Evolutionary conservation across 345 rosid genomes (phyloP).

Genomic region (Boechera retrofracta): DNA sequence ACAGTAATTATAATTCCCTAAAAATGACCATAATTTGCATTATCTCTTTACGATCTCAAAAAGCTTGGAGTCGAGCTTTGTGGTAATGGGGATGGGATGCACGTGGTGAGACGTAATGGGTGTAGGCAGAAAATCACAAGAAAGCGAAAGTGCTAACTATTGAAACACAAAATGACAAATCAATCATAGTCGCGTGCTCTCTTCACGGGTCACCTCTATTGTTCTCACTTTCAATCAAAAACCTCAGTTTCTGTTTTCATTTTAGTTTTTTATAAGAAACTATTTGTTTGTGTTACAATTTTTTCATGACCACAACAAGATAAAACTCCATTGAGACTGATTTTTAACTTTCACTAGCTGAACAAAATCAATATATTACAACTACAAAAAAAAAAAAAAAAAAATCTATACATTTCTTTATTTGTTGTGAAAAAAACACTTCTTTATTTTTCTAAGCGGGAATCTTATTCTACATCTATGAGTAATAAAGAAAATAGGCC

Average conservation of each 20-base stretch:
- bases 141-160: constrained; percentile 38
- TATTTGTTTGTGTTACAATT: background rate
- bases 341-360: background rate
- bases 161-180: constrained; percentile 42
- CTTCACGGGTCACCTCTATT: constrained; percentile 47
- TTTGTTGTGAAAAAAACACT: background rate
- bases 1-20: background rate
- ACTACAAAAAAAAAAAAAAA: no score
- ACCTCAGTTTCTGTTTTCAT: constrained; percentile 21
- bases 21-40: background rate
- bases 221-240: constrained; percentile 32
- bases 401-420: no score
- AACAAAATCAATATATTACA: background rate
- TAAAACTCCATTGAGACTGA: background rate
- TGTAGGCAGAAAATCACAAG: constrained; percentile 42
- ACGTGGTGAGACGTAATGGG: constrained; percentile 41
- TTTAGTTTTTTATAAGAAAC: background rate
- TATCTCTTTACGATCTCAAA: background rate
- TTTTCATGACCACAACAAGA: background rate
- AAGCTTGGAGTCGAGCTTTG: constrained; percentile 12
- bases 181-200: constrained; percentile 32
- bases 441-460: no score
- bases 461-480: background rate
- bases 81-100: constrained; percentile 32
- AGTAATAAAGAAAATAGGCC: background rate